Evolutionary conservation across 805 yeast genomes (phyloP).

Genomic region (Candida argentea): DNA sequence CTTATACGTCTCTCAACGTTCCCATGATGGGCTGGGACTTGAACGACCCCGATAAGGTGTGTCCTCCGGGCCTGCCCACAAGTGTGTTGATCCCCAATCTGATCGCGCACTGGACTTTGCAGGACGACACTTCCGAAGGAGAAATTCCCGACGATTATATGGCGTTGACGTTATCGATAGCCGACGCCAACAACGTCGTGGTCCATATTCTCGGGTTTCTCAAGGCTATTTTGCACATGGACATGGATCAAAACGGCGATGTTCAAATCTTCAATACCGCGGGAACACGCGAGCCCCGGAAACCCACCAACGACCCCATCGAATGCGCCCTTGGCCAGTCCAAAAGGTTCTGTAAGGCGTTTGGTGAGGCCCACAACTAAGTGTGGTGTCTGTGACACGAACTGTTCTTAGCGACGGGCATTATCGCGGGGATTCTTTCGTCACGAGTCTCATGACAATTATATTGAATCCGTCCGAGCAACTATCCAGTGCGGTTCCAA

Average conservation of each 20-base stretch:
- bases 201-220: conserved; percentile 12
- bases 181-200: conserved; percentile 11
- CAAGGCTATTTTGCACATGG: conserved; percentile 5
- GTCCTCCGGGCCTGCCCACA: conserved; percentile 7
- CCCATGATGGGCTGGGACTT: conserved; percentile 8
- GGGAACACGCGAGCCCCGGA: conserved; percentile 9
- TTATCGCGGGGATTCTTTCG: too few relatives aligned
- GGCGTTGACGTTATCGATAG: conserved; percentile 10
- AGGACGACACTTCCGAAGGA: neutral
- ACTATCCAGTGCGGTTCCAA: too few relatives aligned
- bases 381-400: too few relatives aligned
- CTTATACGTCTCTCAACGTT: conserved; percentile 6
- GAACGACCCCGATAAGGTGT: conserved; percentile 7
- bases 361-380: too few relatives aligned
- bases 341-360: conserved; percentile 15
- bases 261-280: conserved; percentile 3
- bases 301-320: conserved; percentile 11
- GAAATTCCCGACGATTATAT: conserved; percentile 8
- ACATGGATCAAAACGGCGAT: conserved; percentile 3
- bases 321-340: conserved; percentile 21
- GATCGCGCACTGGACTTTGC: conserved; percentile 7
- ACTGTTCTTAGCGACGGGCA: too few relatives aligned
- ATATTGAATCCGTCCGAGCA: too few relatives aligned
- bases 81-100: conserved; percentile 16
- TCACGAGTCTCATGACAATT: too few relatives aligned